Conservation (phyloP, 345 rosid species). For the Leavenworthia alabamica region DNA sequence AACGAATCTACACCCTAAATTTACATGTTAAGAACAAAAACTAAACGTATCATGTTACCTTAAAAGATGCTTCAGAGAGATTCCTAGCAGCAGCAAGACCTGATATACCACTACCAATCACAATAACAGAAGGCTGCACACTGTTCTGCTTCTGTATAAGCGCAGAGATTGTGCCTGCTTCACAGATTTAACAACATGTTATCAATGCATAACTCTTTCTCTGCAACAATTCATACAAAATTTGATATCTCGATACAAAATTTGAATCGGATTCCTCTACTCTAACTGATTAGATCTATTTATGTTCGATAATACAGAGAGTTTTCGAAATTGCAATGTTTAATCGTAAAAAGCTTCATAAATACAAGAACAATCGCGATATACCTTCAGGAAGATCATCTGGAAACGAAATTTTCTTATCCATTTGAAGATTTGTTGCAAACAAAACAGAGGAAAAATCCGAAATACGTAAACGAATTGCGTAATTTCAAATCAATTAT, state of each 20-base stretch:
- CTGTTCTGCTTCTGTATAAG: constrained; percentile 40
- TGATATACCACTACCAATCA: constrained; percentile 84
- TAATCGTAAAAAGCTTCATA: not conserved
- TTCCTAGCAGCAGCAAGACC: constrained; percentile 80
- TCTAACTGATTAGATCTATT: not conserved
- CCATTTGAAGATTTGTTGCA: constrained; percentile 35
- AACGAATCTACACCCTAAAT: too few relatives aligned
- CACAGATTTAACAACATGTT: not conserved
- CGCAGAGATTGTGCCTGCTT: constrained; percentile 36
- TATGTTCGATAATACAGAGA: not conserved
- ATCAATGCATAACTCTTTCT: too few relatives aligned
- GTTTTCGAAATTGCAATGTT: not conserved
- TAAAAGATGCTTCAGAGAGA: constrained; percentile 61
- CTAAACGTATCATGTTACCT: too few relatives aligned
- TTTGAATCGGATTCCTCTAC: not conserved
- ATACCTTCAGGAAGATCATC: constrained; percentile 28
- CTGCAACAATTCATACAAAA: too few relatives aligned
- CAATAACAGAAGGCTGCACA: constrained; percentile 56
- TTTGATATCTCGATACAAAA: not conserved
- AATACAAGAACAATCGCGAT: not conserved
- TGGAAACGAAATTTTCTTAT: constrained; percentile 27
- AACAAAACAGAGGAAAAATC: too few relatives aligned
- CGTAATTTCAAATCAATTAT: constrained; percentile 38
- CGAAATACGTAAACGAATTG: constrained; percentile 10
- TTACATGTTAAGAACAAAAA: too few relatives aligned